These are phyloP conservation scores for Aspergillus bridgeri DNA, from an alignment of 495 filamentous ascomycete species.

Conservation along the genomic window DNA sequence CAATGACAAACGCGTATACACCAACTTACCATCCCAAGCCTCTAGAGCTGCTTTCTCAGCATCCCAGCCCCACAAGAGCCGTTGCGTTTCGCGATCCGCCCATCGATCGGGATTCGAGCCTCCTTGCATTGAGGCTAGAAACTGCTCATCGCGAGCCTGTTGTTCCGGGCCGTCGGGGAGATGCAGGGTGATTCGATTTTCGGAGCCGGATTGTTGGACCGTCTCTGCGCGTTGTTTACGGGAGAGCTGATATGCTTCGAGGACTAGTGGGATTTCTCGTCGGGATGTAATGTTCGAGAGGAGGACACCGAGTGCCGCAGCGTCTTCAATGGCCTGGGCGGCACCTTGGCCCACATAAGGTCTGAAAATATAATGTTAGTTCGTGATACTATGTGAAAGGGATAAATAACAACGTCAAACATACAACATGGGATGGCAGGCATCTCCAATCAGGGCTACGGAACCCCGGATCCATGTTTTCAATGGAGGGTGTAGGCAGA, in stretches of 20 bases:
- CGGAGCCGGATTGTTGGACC: constrained; percentile 49
- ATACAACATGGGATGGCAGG: constrained; percentile 64
- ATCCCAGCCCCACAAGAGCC: constrained; percentile 48
- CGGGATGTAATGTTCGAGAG: constrained; percentile 38
- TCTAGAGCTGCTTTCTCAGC: constrained; percentile 42
- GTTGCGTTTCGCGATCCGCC: constrained; percentile 46
- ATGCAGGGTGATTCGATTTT: constrained; percentile 50
- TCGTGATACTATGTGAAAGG: background rate
- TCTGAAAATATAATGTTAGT: constrained; percentile 11
- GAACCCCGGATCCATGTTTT: constrained; percentile 53
- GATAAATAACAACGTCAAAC: constrained; percentile 7
- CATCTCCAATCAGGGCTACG: constrained; percentile 64
- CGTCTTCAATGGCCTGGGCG: constrained; percentile 53
- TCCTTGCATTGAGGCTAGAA: constrained; percentile 32
- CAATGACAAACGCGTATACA: background rate
- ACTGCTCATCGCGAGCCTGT: constrained; percentile 45
- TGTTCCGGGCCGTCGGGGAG: constrained; percentile 53
- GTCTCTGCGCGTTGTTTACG: constrained; percentile 48
- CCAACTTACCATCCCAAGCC: constrained; percentile 37
- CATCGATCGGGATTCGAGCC: constrained; percentile 45
- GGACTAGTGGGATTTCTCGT: constrained; percentile 37
- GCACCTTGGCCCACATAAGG: constrained; percentile 51
- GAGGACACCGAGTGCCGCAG: constrained; percentile 49
- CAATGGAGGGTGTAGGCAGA: constrained; percentile 56
- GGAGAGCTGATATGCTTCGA: constrained; percentile 47